Evolutionary conservation across 257 asterid species (phyloP), one percentile per base, ranked within the genome.

Genomic region (Plantago ovata): DNA sequence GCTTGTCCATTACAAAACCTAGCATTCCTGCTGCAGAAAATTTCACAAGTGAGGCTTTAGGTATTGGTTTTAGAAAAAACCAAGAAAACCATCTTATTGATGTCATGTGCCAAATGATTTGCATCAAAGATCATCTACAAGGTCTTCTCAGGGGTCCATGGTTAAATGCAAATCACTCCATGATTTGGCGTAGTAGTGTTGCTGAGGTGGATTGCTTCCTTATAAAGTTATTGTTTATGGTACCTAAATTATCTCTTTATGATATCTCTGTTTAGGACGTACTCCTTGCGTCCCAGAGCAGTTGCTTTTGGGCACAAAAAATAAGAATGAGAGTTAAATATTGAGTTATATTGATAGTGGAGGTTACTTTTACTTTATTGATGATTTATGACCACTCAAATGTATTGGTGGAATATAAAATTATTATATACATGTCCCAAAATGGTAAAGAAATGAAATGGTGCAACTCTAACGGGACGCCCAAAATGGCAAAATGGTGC

Each of bases 71-170:
- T 15, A 48, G 71, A 65, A 78, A 65, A 44, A 58, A 64, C 68
- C 46, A 67, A 76, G 73, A 77, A 71, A 69, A 82, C 68, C 98
- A 91, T 81, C 86, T 91, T 63, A 60, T 76, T 69, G 91, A 91
- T 78, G 73, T 91, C 70, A 67, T 78, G 61, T 84, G 89, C 85
- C 77, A 78, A 74, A 66, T 87, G 33, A 64, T 79, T 49, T 76
- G 91, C 79, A 78, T 76, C 36, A 95, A 91, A 79, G 85, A 75
- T 57, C 93, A 84, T 76, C 69, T 91, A 66, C 95, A 74, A 71
- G 98, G 98, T 59, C 95, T 91, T 72, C 79, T 91, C 54, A 60
- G 64, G 71, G 98, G 96, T 65, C 95, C 98, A 42, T 91, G 98
- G 98, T 81, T 91, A 73, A 79, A 76, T 79, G 81, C 94, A 59